Conservation (phyloP, 371 early-diverging fungal species). For the Mucor lusitanicus region DNA sequence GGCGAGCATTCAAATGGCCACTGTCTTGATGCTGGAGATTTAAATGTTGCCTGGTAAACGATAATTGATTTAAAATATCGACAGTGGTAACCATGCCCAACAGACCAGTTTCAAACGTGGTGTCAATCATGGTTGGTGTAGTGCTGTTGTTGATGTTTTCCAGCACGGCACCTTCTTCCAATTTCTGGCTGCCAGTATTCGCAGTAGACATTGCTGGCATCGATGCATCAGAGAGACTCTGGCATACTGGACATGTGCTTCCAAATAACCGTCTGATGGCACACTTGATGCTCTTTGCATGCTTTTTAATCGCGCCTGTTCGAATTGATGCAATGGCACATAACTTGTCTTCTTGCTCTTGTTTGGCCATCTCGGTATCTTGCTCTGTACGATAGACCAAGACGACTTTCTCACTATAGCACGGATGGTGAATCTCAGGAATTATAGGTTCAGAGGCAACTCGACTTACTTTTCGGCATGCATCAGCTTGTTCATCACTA, state of each 20-base stretch:
- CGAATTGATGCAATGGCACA: neutral
- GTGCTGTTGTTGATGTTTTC: neutral
- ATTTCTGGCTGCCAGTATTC: neutral
- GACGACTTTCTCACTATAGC: slow-evolving; percentile 1
- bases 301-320: slow-evolving; percentile 7
- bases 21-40: neutral
- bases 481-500: slow-evolving; percentile 2
- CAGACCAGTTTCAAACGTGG: slow-evolving; percentile 7
- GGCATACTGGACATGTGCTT: slow-evolving; percentile 4
- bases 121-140: slow-evolving; percentile 7
- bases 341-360: slow-evolving; percentile 1
- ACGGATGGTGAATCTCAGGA: neutral
- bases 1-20: neutral
- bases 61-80: slow-evolving; percentile 10
- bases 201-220: neutral
- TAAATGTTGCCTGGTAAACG: neutral
- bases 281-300: slow-evolving; percentile 10
- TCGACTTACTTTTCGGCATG: slow-evolving; percentile 1
- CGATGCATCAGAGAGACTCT: neutral
- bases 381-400: slow-evolving; percentile 19
- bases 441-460: neutral
- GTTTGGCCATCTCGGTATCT: slow-evolving; percentile 6
- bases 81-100: slow-evolving; percentile 13
- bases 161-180: slow-evolving; percentile 1
- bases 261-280: neutral